Evolutionary conservation across 257 asterid genomes (phyloP).

Genomic region (Verbena officinalis): DNA sequence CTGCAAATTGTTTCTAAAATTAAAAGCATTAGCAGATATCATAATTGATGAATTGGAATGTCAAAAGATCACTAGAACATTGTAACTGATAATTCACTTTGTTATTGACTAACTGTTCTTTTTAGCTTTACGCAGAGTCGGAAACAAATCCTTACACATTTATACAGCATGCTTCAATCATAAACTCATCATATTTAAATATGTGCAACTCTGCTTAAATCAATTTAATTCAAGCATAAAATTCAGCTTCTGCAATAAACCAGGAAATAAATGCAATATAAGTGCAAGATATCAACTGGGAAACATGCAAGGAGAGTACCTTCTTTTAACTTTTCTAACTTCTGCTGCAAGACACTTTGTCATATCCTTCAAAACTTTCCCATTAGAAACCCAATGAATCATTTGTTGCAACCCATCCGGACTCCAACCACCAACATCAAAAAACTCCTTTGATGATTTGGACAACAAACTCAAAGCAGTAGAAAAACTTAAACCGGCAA

Average conservation of each 20-base stretch:
- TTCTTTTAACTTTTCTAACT: slow-evolving; percentile 52
- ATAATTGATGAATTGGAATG: neutral
- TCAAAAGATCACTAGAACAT: neutral
- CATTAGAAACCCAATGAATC: slow-evolving; percentile 73
- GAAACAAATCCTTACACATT: neutral
- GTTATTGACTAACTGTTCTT: neutral
- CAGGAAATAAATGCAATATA: neutral
- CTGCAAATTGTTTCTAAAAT: neutral
- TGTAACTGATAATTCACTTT: neutral
- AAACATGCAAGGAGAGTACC: slow-evolving; percentile 42
- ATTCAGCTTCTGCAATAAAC: neutral
- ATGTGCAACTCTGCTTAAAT: neutral
- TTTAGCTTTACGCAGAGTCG: neutral
- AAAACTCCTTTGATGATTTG: slow-evolving; percentile 27
- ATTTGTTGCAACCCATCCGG: slow-evolving; percentile 70
- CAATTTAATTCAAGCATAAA: neutral
- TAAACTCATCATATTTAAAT: neutral
- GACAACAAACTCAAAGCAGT: slow-evolving; percentile 39
- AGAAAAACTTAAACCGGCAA: slow-evolving; percentile 53
- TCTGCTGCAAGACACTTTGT: slow-evolving; percentile 51
- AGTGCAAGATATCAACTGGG: neutral
- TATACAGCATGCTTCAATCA: slow-evolving; percentile 7
- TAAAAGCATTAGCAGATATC: neutral
- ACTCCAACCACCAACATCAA: slow-evolving; percentile 42
- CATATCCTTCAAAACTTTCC: slow-evolving; percentile 44